phyloP scores from a whole-genome alignment of 2,329 filamentous ascomycete species.

The Chalara sp. region DNA sequence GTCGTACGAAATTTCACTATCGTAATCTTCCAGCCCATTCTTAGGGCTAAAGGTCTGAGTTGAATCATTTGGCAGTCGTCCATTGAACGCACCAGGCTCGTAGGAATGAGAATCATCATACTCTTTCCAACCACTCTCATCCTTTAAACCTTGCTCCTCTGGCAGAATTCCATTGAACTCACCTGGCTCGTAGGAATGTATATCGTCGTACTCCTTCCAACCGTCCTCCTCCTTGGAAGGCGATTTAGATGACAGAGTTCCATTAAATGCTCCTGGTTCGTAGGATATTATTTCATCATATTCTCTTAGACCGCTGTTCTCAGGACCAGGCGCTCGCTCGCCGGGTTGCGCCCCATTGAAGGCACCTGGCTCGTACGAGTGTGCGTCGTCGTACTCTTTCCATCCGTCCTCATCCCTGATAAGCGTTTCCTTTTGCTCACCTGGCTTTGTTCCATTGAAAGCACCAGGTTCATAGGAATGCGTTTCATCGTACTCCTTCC shows the following conservation, averaged over 20 bases:
- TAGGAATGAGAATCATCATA: background rate
- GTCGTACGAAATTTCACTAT: background rate
- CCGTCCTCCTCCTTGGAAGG: background rate
- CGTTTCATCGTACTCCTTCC: background rate
- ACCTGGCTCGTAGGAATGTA: background rate
- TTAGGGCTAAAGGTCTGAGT: background rate
- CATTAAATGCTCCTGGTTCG: background rate
- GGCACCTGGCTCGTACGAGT: background rate
- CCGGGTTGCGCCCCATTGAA: background rate
- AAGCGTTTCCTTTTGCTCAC: background rate
- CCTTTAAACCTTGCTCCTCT: too few relatives aligned
- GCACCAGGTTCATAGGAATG: background rate
- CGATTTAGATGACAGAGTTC: background rate
- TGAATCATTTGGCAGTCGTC: background rate
- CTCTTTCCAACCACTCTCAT: constrained; percentile 4
- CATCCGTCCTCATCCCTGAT: background rate
- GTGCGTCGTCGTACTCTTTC: constrained; percentile 1
- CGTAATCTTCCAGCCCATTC: constrained; percentile 6
- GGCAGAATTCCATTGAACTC: background rate
- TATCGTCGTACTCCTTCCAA: background rate
- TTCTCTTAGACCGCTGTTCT: background rate
- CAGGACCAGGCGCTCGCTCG: background rate
- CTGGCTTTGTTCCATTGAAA: background rate
- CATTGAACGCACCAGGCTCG: background rate
- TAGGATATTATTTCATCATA: background rate